Evolutionary conservation across 352 stramenopile species (phyloP).

Genomic region (Pythium grandisporangium): DNA sequence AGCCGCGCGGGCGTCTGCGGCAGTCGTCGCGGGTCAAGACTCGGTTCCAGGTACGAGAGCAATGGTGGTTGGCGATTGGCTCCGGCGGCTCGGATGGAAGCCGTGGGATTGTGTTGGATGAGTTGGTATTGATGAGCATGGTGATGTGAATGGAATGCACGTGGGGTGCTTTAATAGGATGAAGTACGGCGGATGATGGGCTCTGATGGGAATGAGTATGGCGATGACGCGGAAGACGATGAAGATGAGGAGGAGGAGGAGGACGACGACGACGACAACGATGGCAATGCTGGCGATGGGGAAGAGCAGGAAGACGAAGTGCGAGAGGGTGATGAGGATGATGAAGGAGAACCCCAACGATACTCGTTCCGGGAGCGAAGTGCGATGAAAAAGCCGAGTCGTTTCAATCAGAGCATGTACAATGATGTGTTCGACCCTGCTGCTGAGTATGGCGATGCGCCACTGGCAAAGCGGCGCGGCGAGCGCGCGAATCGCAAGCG

Average conservation of each 20-base stretch:
- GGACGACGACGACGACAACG: constrained; percentile 3
- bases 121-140: neutral
- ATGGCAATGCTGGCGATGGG: constrained; percentile 1
- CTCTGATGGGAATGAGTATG: neutral
- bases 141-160: constrained; percentile 12
- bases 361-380: constrained; percentile 49
- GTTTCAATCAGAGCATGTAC: constrained; percentile 56
- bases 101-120: no score
- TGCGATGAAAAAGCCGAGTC: constrained; percentile 28
- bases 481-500: constrained; percentile 1
- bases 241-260: constrained; percentile 7
- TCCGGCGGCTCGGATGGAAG: constrained; percentile 9
- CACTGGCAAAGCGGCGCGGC: constrained; percentile 5
- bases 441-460: constrained; percentile 9
- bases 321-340: neutral
- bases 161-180: neutral
- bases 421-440: constrained; percentile 54
- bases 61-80: constrained; percentile 2
- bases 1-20: constrained; percentile 10
- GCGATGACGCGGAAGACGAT: constrained; percentile 1
- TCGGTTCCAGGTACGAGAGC: constrained; percentile 4
- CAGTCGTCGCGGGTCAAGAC: constrained; percentile 7
- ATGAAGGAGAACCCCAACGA: constrained; percentile 4
- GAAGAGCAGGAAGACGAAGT: neutral
- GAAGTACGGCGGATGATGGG: neutral